Conservation (phyloP, 2,329 filamentous ascomycete species). For the Diaporthe australafricana region DNA sequence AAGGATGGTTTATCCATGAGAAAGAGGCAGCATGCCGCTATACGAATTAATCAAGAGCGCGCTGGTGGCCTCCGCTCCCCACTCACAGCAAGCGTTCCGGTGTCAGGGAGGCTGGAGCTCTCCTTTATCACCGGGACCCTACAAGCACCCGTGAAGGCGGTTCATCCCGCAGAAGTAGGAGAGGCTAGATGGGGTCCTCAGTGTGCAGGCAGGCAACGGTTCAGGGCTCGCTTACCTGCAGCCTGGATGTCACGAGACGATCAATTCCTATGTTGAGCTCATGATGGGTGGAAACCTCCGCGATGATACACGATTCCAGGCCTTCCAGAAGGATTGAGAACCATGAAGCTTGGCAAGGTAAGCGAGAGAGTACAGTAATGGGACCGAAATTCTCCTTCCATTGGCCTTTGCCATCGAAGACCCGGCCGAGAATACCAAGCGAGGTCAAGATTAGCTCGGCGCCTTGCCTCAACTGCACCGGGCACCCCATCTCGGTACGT, state of each 20-base stretch:
- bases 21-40: too few species aligned
- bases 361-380: neutral
- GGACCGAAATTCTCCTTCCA: neutral
- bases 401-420: neutral
- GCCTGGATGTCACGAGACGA: neutral
- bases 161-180: neutral
- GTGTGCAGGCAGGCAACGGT: neutral
- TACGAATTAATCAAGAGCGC: too few species aligned
- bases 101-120: neutral
- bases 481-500: constrained; percentile 2
- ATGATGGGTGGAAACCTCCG: neutral
- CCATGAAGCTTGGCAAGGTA: neutral
- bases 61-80: too few species aligned
- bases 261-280: neutral
- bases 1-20: too few species aligned
- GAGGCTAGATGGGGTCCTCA: neutral
- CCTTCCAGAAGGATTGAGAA: neutral
- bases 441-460: constrained; percentile 1
- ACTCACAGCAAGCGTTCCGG: neutral
- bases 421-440: constrained; percentile 1
- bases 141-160: neutral
- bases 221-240: neutral
- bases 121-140: neutral
- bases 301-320: neutral
- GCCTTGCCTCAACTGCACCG: neutral